Conservation (phyloP, 1,284 basidiomycete species). For the Acaromyces ingoldii region DNA sequence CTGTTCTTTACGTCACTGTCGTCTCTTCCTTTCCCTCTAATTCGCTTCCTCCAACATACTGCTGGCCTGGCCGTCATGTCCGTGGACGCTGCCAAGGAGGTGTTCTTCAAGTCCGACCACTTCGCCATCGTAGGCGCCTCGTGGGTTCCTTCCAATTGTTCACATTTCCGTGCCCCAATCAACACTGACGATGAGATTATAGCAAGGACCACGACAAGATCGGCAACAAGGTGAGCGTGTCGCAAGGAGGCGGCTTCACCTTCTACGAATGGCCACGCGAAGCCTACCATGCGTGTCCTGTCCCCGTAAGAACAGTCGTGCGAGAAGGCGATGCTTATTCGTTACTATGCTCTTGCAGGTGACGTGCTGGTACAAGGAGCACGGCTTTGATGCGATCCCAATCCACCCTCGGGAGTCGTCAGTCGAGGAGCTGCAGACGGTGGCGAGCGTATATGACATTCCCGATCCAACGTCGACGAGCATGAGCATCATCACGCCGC, state of each 20-base stretch:
- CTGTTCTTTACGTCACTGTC: no score
- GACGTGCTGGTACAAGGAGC: conserved; percentile 38
- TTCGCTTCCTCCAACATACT: no score
- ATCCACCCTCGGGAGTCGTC: conserved; percentile 35
- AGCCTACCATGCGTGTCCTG: no score
- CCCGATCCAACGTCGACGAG: conserved; percentile 16
- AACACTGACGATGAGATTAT: conserved; percentile 9
- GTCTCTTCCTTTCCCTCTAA: no score
- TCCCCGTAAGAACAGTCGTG: no score
- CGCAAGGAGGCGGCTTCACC: no score
- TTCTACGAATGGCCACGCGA: no score
- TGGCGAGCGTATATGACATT: conserved; percentile 11
- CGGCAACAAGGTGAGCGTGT: conserved; percentile 38
- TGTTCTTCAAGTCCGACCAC: conserved; percentile 30
- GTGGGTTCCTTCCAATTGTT: background rate
- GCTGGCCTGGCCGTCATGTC: no score
- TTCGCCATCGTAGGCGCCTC: conserved; percentile 37
- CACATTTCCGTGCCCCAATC: background rate
- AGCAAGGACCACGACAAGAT: conserved; percentile 37
- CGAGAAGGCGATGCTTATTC: background rate
- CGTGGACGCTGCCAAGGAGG: background rate
- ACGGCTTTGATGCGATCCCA: conserved; percentile 30
- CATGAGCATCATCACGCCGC: conserved; percentile 43
- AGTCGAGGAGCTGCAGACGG: conserved; percentile 23
- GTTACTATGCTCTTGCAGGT: conserved; percentile 11